Percentiles rank a stretch among this genome's conserved stretches.
phyloP scores from a whole-genome alignment of 2,329 filamentous ascomycete species.

The Penicillium hesseltinei region DNA sequence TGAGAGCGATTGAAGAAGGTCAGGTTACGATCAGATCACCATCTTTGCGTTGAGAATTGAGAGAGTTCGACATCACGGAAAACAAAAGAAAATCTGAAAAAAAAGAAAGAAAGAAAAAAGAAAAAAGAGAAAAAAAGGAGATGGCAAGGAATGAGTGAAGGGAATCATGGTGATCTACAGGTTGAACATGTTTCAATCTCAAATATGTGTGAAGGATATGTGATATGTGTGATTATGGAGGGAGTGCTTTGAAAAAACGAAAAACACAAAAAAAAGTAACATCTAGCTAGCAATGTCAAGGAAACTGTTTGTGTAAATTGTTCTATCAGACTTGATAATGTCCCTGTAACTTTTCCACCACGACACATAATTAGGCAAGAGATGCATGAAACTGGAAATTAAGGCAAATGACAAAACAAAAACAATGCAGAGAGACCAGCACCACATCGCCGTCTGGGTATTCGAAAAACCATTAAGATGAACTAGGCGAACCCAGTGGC shows the following conservation, averaged over 20 bases:
- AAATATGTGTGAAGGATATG: too few relatives aligned
- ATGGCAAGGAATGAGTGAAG: not conserved
- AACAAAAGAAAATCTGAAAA: not conserved
- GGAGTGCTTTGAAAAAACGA: not conserved
- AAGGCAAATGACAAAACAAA: not conserved
- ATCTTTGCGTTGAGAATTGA: not conserved
- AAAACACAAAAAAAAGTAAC: not conserved
- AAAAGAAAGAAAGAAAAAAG: too few relatives aligned
- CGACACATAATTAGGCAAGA: not conserved
- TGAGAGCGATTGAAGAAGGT: not conserved
- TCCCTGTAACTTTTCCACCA: not conserved
- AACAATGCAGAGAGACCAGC: not conserved
- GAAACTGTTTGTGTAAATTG: not conserved
- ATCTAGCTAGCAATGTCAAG: not conserved
- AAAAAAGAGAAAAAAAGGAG: too few relatives aligned
- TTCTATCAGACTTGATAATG: not conserved
- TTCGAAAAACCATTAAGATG: conserved; percentile 12
- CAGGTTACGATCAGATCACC: not conserved
- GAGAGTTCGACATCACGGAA: not conserved
- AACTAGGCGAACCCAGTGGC: conserved; percentile 1
- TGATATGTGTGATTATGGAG: not conserved
- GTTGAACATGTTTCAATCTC: not conserved
- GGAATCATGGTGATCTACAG: not conserved
- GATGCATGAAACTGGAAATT: not conserved
- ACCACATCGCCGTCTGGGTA: conserved; percentile 13